These are phyloP conservation scores for Linum trigynum DNA, from an alignment of 345 rosid genomes.

Conservation along the genomic window DNA sequence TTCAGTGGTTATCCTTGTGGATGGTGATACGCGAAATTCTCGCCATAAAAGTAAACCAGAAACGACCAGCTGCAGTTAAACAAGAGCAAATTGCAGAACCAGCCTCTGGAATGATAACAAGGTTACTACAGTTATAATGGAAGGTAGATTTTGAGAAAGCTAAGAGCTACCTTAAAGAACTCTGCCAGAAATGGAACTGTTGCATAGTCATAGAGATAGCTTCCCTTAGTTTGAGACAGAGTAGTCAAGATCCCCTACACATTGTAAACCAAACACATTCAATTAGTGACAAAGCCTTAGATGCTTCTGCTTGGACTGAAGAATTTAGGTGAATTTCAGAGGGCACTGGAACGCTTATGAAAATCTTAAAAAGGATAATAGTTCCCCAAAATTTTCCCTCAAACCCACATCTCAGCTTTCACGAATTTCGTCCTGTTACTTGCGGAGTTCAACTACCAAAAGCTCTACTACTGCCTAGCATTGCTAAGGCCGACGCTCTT, in stretches of 20 bases:
- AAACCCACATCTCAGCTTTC: too few relatives aligned
- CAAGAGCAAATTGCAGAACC: background rate
- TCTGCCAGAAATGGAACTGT: constrained; percentile 95
- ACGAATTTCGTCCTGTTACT: background rate
- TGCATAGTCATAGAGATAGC: constrained; percentile 78
- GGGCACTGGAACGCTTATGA: too few relatives aligned
- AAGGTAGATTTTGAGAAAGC: background rate
- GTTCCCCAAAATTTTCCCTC: too few relatives aligned
- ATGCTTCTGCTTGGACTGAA: too few relatives aligned
- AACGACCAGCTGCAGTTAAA: constrained; percentile 47
- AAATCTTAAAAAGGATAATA: too few relatives aligned
- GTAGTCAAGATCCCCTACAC: constrained; percentile 82
- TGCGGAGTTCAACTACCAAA: background rate
- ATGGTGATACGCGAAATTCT: constrained; percentile 39
- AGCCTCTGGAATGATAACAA: background rate
- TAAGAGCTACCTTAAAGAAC: constrained; percentile 57
- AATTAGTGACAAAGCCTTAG: background rate
- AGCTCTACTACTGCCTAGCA: background rate
- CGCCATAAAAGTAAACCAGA: constrained; percentile 79
- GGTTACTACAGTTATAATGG: background rate
- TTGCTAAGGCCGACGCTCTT: background rate
- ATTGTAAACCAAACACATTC: background rate
- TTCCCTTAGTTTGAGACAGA: constrained; percentile 83
- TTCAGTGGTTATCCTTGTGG: constrained; percentile 68
- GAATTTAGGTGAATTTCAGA: too few relatives aligned